Evolutionary conservation across 805 yeast genomes (phyloP), one percentile per base, ranked within the genome.

Genomic region (Zygotorulaspora danielsina): DNA sequence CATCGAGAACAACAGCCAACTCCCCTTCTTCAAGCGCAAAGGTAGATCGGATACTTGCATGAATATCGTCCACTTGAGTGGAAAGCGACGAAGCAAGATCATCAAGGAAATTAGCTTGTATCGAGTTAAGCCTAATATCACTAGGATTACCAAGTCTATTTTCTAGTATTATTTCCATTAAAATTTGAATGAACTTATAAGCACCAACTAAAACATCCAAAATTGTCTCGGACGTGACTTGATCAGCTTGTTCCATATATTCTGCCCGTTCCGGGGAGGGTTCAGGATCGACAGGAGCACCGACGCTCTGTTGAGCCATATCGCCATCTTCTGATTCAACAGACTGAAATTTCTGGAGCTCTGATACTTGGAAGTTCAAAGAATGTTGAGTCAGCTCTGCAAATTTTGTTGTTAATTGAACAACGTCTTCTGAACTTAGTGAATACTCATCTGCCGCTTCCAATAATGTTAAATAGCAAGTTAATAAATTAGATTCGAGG

Each of bases 401-500:
- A 31, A 56, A 57, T 20, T 41, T 52, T 8, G 44, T 33, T 3
- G 42, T 21, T 22, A 58, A 16, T 10, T 40, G 41, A 8, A 58
- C 17, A 3, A 58, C 25, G 7, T 49, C 39, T 2, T 42, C 49
- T 17, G 55, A 52, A 10, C 38, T 20, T 6, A 46, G 24, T 2
- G 22, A 16, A 19, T 38, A 41, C 9, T 32, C 38, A 15, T 41
- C 47, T 10, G 38, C 27, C 13, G 55, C 46, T 42, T 58, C 64
- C 12, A 59, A 28, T 10, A 51, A 37, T 10, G 53, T 44, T 19
- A 48, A 34, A 22, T 58, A 55, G 19, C 56, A 55, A 4, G 54
- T 54, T 28, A 61, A 34, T 31, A 59, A 47, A 44, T 63, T 61
- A 33, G 49, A 58, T 28, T 53, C 49, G 8, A 61, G 45, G 39